Evolutionary conservation across 306 rosid genomes (phyloP).

Genomic region (Datisca glomerata): DNA sequence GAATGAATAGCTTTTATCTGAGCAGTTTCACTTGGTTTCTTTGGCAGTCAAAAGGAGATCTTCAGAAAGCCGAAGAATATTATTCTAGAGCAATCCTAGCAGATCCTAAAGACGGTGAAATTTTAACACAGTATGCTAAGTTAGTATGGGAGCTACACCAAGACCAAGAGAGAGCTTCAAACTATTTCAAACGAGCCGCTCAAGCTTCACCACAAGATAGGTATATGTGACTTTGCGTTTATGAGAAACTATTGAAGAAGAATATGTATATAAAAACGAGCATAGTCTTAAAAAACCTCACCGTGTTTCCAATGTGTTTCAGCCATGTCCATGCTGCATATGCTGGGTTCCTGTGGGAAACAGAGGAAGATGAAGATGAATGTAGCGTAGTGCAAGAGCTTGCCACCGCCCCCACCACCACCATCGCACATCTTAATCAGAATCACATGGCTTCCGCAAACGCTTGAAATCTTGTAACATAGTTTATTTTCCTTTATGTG

Average conservation of each 20-base stretch:
- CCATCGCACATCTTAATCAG: no score
- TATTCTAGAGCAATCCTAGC: conserved; percentile 74
- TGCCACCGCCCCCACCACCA: conserved; percentile 7
- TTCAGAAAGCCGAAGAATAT: conserved; percentile 40
- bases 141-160: conserved; percentile 67
- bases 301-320: conserved; percentile 13
- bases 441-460: conserved; percentile 42
- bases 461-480: conserved; percentile 12
- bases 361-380: conserved; percentile 40
- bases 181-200: conserved; percentile 59
- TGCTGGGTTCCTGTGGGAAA: conserved; percentile 81
- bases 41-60: conserved; percentile 52
- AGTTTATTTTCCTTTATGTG: neutral
- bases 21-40: neutral
- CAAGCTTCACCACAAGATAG: conserved; percentile 79
- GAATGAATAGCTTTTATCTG: neutral
- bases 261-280: neutral
- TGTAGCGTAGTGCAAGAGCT: conserved; percentile 7
- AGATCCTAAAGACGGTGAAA: conserved; percentile 65
- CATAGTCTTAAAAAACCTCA: neutral
- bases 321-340: conserved; percentile 84
- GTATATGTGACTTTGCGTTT: conserved; percentile 16
- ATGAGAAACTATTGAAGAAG: neutral
- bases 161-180: conserved; percentile 51
- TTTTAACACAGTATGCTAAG: conserved; percentile 64